A percentile compares a stretch with the other conserved stretches of the same genome.
These are phyloP conservation scores for Xylaria sp. DNA, from an alignment of 2,329 filamentous ascomycete genomes.

Conservation along the genomic window DNA sequence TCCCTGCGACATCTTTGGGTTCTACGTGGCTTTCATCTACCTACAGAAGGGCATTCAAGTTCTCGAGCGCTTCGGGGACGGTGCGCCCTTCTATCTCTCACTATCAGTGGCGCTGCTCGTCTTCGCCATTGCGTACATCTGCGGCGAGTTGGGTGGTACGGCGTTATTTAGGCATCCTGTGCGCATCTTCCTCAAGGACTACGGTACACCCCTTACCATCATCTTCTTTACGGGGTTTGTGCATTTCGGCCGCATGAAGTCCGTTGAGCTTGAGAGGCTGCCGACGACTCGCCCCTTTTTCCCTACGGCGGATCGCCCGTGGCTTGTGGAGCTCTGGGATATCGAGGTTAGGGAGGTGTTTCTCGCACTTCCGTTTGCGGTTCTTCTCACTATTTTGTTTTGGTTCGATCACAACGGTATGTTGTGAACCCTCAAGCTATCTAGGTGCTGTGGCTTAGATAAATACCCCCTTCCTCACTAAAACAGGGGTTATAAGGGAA, in stretches of 20 bases:
- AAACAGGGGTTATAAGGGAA: background rate
- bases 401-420: conserved; percentile 90
- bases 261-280: conserved; percentile 74
- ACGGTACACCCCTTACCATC: conserved; percentile 84
- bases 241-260: conserved; percentile 83
- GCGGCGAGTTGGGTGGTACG: conserved; percentile 78
- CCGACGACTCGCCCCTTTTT: conserved; percentile 82
- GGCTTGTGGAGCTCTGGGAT: conserved; percentile 87
- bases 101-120: conserved; percentile 81
- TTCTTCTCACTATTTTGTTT: conserved; percentile 85
- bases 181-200: conserved; percentile 87
- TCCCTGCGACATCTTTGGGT: conserved; percentile 92
- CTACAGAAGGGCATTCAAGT: conserved; percentile 92
- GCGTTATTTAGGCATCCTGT: conserved; percentile 79
- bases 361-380: conserved; percentile 85
- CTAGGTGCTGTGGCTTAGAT: background rate
- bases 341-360: conserved; percentile 79
- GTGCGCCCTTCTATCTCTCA: conserved; percentile 79
- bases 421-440: conserved; percentile 34
- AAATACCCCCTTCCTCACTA: background rate
- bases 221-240: conserved; percentile 93
- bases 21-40: conserved; percentile 93
- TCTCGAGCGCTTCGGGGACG: conserved; percentile 76
- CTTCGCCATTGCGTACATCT: conserved; percentile 79
- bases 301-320: conserved; percentile 77